phyloP scores from a whole-genome alignment of 192 early-diverging fungal species.

The Backusella mclennaniae region DNA sequence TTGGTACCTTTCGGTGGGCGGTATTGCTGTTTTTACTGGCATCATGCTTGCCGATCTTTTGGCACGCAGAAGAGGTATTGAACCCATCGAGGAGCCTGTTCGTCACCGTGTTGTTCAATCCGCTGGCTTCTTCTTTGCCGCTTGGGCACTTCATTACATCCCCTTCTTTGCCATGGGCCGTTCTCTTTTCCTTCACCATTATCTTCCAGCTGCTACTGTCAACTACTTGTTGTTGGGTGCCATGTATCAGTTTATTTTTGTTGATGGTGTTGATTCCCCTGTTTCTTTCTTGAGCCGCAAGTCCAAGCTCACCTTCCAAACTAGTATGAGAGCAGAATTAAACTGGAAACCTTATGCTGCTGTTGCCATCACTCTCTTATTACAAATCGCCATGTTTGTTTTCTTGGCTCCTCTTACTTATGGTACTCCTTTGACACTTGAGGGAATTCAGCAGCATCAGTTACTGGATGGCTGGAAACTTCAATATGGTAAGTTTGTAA shows the following conservation, averaged over 20 bases:
- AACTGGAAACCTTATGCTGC: slow-evolving; percentile 34
- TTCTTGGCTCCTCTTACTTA: slow-evolving; percentile 89
- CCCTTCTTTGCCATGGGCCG: slow-evolving; percentile 95
- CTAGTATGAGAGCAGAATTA: slow-evolving; percentile 26
- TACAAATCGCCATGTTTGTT: slow-evolving; percentile 62
- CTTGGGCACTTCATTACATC: slow-evolving; percentile 84
- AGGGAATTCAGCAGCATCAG: slow-evolving; percentile 60
- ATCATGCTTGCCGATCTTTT: slow-evolving; percentile 71
- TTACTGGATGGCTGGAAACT: slow-evolving; percentile 85
- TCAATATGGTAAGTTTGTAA: slow-evolving; percentile 56
- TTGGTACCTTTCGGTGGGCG: slow-evolving; percentile 75
- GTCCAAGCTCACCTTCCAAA: neutral
- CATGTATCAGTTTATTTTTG: slow-evolving; percentile 76
- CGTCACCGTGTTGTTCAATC: slow-evolving; percentile 59
- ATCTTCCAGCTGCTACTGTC: slow-evolving; percentile 86
- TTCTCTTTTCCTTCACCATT: slow-evolving; percentile 93
- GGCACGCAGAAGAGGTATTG: slow-evolving; percentile 69
- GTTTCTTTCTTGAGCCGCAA: slow-evolving; percentile 38
- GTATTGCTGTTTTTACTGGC: slow-evolving; percentile 57
- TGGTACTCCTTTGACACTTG: slow-evolving; percentile 64
- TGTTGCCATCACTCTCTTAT: slow-evolving; percentile 39
- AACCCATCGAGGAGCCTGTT: slow-evolving; percentile 51
- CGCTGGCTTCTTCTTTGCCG: slow-evolving; percentile 80
- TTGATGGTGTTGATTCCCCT: slow-evolving; percentile 53
- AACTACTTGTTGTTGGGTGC: slow-evolving; percentile 73